Evolutionary conservation across 2,329 filamentous ascomycete genomes (phyloP).

Genomic region (Triangularia setosa): DNA sequence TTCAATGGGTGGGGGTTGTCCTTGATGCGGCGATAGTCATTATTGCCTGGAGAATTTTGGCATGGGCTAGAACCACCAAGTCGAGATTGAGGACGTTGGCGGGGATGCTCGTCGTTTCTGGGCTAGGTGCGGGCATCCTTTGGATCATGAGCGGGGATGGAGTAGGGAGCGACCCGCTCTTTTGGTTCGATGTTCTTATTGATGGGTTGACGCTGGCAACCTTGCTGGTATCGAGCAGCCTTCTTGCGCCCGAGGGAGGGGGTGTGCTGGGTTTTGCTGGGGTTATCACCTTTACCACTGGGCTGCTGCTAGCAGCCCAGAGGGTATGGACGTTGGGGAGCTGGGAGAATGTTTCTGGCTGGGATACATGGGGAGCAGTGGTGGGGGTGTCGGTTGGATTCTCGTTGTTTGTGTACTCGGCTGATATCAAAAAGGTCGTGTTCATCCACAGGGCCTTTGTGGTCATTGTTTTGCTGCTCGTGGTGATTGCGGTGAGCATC

Average conservation of each 20-base stretch:
- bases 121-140: conserved; percentile 36
- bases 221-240: conserved; percentile 41
- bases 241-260: conserved; percentile 44
- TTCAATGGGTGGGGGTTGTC: conserved; percentile 43
- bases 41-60: conserved; percentile 49
- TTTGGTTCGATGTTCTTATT: conserved; percentile 46
- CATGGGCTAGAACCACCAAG: conserved; percentile 48
- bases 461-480: conserved; percentile 35
- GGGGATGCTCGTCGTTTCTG: conserved; percentile 39
- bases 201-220: conserved; percentile 45
- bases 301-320: conserved; percentile 34
- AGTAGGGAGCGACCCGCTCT: conserved; percentile 41
- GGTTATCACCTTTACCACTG: conserved; percentile 42
- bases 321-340: conserved; percentile 39
- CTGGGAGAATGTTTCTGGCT: conserved; percentile 42
- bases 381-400: conserved; percentile 40
- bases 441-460: conserved; percentile 41
- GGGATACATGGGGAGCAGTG: conserved; percentile 36
- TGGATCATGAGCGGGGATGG: conserved; percentile 25
- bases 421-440: conserved; percentile 41
- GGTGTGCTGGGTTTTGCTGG: conserved; percentile 41
- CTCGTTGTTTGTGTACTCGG: conserved; percentile 41
- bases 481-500: conserved; percentile 37
- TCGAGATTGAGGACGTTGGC: conserved; percentile 44
- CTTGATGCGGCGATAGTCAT: conserved; percentile 46